These are phyloP conservation scores for Didymella pomorum DNA, from an alignment of 2,329 filamentous ascomycete genomes.

Conservation along the genomic window DNA sequence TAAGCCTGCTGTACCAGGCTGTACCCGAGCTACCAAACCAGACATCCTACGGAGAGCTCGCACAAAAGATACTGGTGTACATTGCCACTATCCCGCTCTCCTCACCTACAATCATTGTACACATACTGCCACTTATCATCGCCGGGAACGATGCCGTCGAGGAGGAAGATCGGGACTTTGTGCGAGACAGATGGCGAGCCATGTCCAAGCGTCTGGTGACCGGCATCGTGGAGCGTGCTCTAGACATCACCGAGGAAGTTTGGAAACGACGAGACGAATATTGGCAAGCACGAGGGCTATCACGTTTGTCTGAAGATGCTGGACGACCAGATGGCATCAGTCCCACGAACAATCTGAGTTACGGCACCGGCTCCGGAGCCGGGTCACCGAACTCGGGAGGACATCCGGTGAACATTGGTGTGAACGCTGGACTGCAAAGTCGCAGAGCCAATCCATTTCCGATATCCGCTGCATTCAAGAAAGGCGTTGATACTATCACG, in stretches of 20 bases:
- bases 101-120: slow-evolving; percentile 70
- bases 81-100: slow-evolving; percentile 69
- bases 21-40: slow-evolving; percentile 71
- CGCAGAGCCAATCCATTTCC: slow-evolving; percentile 30
- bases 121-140: slow-evolving; percentile 72
- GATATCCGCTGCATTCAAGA: slow-evolving; percentile 48
- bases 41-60: slow-evolving; percentile 62
- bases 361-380: slow-evolving; percentile 18
- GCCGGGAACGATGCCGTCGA: slow-evolving; percentile 69
- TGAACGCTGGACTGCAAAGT: slow-evolving; percentile 1
- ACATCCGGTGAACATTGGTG: slow-evolving; percentile 2
- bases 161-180: slow-evolving; percentile 69
- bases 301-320: slow-evolving; percentile 7
- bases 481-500: slow-evolving; percentile 39
- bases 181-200: slow-evolving; percentile 66
- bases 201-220: slow-evolving; percentile 70
- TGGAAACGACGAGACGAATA: slow-evolving; percentile 70
- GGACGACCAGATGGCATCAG: slow-evolving; percentile 1
- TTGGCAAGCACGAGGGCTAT: slow-evolving; percentile 42
- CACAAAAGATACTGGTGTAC: slow-evolving; percentile 67
- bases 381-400: slow-evolving; percentile 14
- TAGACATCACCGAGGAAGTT: slow-evolving; percentile 69
- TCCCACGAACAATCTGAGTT: slow-evolving; percentile 14
- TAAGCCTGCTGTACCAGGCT: slow-evolving; percentile 70
- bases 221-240: slow-evolving; percentile 70